A percentile compares a stretch with the other conserved stretches of the same genome.
These are phyloP conservation scores for Clavispora carvajalis DNA, from an alignment of 805 yeast genomes.

Conservation along the genomic window DNA sequence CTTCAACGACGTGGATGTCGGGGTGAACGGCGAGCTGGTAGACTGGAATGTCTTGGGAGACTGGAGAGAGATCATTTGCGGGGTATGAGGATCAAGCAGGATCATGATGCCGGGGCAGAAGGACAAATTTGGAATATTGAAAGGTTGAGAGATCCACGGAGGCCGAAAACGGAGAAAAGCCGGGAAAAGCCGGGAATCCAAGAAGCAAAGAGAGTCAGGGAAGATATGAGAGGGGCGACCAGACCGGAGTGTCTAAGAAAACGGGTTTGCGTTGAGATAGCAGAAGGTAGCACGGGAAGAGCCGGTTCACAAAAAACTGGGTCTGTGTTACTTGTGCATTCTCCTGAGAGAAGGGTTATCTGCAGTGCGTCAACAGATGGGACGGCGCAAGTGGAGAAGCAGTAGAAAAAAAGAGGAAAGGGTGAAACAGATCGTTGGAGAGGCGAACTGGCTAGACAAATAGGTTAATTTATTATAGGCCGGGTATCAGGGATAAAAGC, in stretches of 20 bases:
- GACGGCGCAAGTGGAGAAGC: not conserved
- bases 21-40: slow-evolving; percentile 9
- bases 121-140: too few species aligned
- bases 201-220: not conserved
- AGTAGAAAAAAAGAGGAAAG: not conserved
- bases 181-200: too few species aligned
- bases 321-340: not conserved
- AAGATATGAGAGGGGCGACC: not conserved
- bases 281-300: not conserved
- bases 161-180: too few species aligned
- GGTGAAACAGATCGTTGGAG: too few species aligned
- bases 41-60: not conserved
- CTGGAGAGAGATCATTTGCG: not conserved
- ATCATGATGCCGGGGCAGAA: not conserved
- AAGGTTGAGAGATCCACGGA: too few species aligned
- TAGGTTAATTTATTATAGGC: too few species aligned
- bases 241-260: too few species aligned
- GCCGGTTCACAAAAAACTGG: not conserved
- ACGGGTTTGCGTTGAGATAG: too few species aligned
- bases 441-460: too few species aligned
- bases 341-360: not conserved
- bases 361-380: not conserved
- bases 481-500: too few species aligned
- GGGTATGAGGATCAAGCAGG: not conserved
- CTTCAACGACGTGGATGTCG: slow-evolving; percentile 11